Percentiles rank a stretch among this genome's conserved stretches.
Evolutionary conservation across 2,329 filamentous ascomycete genomes (phyloP).

Genomic region (Sclerotinia sclerotiorum): DNA sequence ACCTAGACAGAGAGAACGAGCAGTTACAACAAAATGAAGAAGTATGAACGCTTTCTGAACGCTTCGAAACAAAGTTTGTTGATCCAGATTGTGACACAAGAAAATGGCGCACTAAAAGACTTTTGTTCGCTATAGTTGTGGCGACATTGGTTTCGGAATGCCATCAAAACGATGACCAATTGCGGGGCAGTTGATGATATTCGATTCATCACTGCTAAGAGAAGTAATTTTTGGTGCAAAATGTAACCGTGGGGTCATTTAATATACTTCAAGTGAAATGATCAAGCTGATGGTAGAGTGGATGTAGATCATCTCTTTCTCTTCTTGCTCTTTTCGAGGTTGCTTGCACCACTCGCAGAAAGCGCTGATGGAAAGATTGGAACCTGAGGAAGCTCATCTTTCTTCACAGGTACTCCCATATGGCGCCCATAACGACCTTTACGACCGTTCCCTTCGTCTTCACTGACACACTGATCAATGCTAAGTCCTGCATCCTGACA

Average conservation of each 20-base stretch:
- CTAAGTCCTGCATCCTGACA: slow-evolving; percentile 96
- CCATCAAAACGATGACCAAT: background rate
- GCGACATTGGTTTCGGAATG: background rate
- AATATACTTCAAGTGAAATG: background rate
- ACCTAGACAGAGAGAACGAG: slow-evolving; percentile 4
- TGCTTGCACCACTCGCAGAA: slow-evolving; percentile 39
- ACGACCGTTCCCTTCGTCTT: slow-evolving; percentile 95
- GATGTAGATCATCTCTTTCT: slow-evolving; percentile 55
- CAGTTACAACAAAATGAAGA: slow-evolving; percentile 7
- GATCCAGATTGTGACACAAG: slow-evolving; percentile 11
- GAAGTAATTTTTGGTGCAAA: slow-evolving; percentile 5
- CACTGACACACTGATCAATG: slow-evolving; percentile 90
- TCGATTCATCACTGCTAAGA: background rate
- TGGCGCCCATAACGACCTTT: slow-evolving; percentile 85
- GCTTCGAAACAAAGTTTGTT: background rate
- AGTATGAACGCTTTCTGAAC: slow-evolving; percentile 9
- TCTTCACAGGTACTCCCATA: slow-evolving; percentile 66
- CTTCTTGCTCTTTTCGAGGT: slow-evolving; percentile 65
- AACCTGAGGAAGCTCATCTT: slow-evolving; percentile 50
- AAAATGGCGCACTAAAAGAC: slow-evolving; percentile 7
- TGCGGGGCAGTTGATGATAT: background rate
- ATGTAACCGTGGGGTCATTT: slow-evolving; percentile 6
- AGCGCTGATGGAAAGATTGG: slow-evolving; percentile 38
- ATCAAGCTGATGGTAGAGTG: background rate
- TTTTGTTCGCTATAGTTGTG: background rate